Base-by-base conservation (phyloP, 176 grass and related monocot genomes). In the Thinopyrum elongatum region DNA sequence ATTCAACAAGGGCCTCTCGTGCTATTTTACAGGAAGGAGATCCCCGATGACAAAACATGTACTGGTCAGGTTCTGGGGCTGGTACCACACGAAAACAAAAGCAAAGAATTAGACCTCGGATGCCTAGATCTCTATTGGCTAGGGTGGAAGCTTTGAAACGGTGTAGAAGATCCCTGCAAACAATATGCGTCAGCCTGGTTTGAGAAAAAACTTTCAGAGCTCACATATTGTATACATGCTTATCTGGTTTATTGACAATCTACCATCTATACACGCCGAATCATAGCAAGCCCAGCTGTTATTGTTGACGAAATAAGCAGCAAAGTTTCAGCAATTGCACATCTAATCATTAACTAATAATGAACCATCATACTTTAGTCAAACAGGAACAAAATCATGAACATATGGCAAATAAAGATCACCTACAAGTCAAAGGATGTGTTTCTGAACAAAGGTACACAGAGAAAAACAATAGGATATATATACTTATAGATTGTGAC, bases 21-120 rank as follows among this genome's bases (percentile, higher is more conserved):
- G 87, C 93, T 84, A 98, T 89, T 88, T 91, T 98, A 77, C 90
- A 98, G 66, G 94, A 98, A 61, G 96, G 96, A 53, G 96, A 98
- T 84, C 73, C 83, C 93, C 88, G 80, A 79, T 89, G 76, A 46
- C 51, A 69, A 49, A 77, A 31, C 10, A 80, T 42, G 17, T 13
- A 69, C 8, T 47, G 12, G 47, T 83, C 67, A 85, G 30, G 60
- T 66, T 76, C 15, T 65, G 39, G 39, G 10, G 1, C 10, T 12
- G 39, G 39, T 42, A 42, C 39, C 39, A 42, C 39, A 42, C 2
- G 39, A 12, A 12, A 42, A 42, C 39, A 42, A 42, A 42, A 3
- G 39, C 0, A 12, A 53, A 16, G 35, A 91, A 65, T 38, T 77
- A 75, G 35, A 98, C 92, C 93, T 98, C 96, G 72, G 91, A 94